Percentiles rank a stretch among this genome's conserved stretches.
Conservation (phyloP, 192 early-diverging fungal genomes). For the Dissophora ornata region DNA sequence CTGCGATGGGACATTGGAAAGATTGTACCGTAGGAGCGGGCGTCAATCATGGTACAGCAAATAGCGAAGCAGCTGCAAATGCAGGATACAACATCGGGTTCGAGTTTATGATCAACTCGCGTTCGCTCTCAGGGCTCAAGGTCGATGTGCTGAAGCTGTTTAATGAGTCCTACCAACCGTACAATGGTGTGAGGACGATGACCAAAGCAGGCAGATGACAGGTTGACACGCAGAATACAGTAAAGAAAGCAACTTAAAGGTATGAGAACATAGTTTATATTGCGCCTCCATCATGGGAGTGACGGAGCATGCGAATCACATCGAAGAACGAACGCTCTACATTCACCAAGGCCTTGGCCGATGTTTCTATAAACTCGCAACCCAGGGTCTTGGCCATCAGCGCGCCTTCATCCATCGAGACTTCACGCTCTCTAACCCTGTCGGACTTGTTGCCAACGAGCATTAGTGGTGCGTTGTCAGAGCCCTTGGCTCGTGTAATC, state of each 20-base stretch:
- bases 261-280: too few species aligned
- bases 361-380: conserved; percentile 91
- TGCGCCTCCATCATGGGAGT: conserved; percentile 61
- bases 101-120: conserved; percentile 78
- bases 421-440: conserved; percentile 83
- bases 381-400: conserved; percentile 76
- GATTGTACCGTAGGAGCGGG: conserved; percentile 62
- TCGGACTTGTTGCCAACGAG: conserved; percentile 97
- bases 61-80: conserved; percentile 59
- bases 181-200: conserved; percentile 72
- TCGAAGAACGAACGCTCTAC: conserved; percentile 90
- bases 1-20: conserved; percentile 76
- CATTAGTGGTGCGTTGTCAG: conserved; percentile 86
- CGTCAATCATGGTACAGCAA: conserved; percentile 64
- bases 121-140: conserved; percentile 75
- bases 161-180: conserved; percentile 82
- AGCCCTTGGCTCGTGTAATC: conserved; percentile 92
- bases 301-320: conserved; percentile 84
- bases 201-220: conserved; percentile 74
- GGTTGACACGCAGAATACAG: conserved; percentile 14
- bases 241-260: background rate
- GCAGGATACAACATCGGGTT: conserved; percentile 66
- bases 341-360: conserved; percentile 90
- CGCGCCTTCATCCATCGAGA: conserved; percentile 85
- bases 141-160: conserved; percentile 77